Evolutionary conservation across 805 yeast genomes (phyloP).

Genomic region (Isabelozyma heimii): DNA sequence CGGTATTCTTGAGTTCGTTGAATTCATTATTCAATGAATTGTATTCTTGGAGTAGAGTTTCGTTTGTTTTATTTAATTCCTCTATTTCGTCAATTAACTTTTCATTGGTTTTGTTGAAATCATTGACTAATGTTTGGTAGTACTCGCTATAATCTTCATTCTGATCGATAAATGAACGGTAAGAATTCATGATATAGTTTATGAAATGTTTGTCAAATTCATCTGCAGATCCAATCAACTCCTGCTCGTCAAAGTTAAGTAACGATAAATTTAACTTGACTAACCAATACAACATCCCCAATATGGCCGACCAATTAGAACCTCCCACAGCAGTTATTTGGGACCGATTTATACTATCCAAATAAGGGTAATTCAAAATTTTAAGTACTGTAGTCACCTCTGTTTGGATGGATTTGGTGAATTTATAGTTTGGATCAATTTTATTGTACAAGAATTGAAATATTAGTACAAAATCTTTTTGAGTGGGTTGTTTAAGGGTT

Average conservation of each 20-base stretch:
- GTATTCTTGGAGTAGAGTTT: constrained; percentile 34
- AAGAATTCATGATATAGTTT: constrained; percentile 63
- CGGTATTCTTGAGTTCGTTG: constrained; percentile 48
- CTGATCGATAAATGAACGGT: constrained; percentile 61
- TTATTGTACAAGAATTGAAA: constrained; percentile 77
- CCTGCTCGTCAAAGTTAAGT: constrained; percentile 25
- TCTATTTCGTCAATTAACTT: constrained; percentile 48
- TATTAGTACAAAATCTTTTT: constrained; percentile 74
- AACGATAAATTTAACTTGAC: constrained; percentile 49
- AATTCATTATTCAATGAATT: constrained; percentile 43
- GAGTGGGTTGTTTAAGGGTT: constrained; percentile 76
- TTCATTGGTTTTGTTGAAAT: constrained; percentile 50
- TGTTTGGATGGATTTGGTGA: constrained; percentile 64
- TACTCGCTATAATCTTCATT: constrained; percentile 60
- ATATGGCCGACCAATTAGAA: constrained; percentile 76
- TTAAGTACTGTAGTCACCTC: constrained; percentile 72
- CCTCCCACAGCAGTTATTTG: constrained; percentile 92
- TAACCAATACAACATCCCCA: constrained; percentile 84
- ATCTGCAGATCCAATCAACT: constrained; percentile 38
- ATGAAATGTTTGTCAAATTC: constrained; percentile 51
- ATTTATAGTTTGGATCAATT: constrained; percentile 76
- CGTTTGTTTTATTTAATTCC: constrained; percentile 39
- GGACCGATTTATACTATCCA: constrained; percentile 76
- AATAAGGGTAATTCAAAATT: constrained; percentile 70
- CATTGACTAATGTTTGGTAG: constrained; percentile 52